These are phyloP conservation scores for Penicillium dipodomyicola DNA, from an alignment of 495 filamentous ascomycete genomes.

Conservation along the genomic window DNA sequence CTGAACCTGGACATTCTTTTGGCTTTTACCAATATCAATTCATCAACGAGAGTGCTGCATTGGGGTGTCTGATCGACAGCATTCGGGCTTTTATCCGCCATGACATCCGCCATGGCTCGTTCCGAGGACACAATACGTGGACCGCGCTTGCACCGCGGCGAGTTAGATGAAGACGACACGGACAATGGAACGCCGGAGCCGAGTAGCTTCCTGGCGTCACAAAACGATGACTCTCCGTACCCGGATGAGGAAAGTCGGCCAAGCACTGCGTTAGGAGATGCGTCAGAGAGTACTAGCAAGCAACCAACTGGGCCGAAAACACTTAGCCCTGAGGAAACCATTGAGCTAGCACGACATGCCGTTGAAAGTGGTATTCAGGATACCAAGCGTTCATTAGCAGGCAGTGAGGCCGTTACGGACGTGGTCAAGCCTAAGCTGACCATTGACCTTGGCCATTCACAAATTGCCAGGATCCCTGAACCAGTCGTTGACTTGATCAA, in stretches of 20 bases:
- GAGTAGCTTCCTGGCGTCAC: constrained; percentile 20
- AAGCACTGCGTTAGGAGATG: constrained; percentile 33
- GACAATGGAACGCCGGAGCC: constrained; percentile 27
- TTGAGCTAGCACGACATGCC: constrained; percentile 59
- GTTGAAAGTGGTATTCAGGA: constrained; percentile 67
- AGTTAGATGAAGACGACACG: constrained; percentile 36
- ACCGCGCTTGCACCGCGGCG: constrained; percentile 33
- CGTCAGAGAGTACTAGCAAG: constrained; percentile 20
- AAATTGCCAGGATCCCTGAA: constrained; percentile 76
- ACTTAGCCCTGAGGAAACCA: constrained; percentile 45
- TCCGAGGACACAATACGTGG: constrained; percentile 42
- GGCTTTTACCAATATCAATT: background rate
- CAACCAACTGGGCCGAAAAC: constrained; percentile 27
- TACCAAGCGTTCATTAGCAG: constrained; percentile 64
- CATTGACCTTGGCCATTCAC: constrained; percentile 81
- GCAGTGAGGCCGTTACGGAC: constrained; percentile 64
- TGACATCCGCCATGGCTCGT: constrained; percentile 42
- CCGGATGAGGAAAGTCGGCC: constrained; percentile 34
- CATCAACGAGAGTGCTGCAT: background rate
- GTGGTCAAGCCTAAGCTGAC: constrained; percentile 76
- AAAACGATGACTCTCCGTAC: constrained; percentile 29
- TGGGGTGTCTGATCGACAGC: constrained; percentile 5
- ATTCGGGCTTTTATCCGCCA: constrained; percentile 12
- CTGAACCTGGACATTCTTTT: background rate
- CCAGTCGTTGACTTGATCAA: constrained; percentile 91